A percentile compares a stretch with the other conserved stretches of the same genome.
phyloP scores from a whole-genome alignment of 331 rosid species.

The Pyracantha coccinea region DNA sequence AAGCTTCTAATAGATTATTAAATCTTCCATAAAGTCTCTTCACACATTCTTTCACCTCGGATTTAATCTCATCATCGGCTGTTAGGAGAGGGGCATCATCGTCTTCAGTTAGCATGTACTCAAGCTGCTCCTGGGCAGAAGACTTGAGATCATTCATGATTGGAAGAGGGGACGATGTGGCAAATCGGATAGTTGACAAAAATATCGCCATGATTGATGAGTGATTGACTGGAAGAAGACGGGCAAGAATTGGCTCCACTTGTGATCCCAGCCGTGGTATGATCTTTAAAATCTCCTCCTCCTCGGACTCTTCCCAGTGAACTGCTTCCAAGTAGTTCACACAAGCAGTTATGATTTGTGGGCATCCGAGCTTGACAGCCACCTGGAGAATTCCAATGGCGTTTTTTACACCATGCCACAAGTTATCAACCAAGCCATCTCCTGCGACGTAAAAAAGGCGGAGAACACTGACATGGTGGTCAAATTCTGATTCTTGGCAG shows the following conservation, averaged over 20 bases:
- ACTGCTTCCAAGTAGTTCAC: conserved; percentile 87
- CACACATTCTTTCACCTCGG: conserved; percentile 60
- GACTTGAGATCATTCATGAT: conserved; percentile 62
- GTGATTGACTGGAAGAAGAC: conserved; percentile 77
- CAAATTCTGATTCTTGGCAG: conserved; percentile 69
- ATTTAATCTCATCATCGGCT: conserved; percentile 55
- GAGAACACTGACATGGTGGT: conserved; percentile 64
- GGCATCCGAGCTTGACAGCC: conserved; percentile 73
- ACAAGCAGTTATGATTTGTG: conserved; percentile 51
- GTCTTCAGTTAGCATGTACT: conserved; percentile 91
- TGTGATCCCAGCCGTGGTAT: conserved; percentile 66
- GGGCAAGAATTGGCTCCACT: conserved; percentile 74
- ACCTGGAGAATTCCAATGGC: conserved; percentile 76
- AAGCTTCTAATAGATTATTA: conserved; percentile 35
- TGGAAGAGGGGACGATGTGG: conserved; percentile 67
- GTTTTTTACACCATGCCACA: conserved; percentile 77
- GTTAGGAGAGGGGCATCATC: conserved; percentile 69
- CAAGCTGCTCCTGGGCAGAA: conserved; percentile 89
- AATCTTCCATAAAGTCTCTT: conserved; percentile 52
- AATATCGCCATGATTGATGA: conserved; percentile 45
- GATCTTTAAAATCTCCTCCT: conserved; percentile 77
- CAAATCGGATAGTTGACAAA: conserved; percentile 62
- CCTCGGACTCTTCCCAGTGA: conserved; percentile 93
- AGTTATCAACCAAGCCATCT: conserved; percentile 55
- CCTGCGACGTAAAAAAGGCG: conserved; percentile 50